phyloP scores from a whole-genome alignment of 2,329 filamentous ascomycete species.

The Aureobasidium melanogenum region DNA sequence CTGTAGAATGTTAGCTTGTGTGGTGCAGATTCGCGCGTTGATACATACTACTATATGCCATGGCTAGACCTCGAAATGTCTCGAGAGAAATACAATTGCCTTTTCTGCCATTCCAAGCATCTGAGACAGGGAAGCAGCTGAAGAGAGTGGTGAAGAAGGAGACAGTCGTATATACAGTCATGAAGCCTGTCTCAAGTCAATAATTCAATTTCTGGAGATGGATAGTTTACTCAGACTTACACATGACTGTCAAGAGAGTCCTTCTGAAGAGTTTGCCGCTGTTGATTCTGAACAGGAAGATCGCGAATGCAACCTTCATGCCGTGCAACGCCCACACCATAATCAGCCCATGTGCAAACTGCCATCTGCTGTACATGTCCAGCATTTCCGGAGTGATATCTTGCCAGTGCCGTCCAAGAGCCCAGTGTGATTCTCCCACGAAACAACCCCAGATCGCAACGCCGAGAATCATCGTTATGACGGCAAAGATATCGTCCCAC shows the following conservation, averaged over 20 bases:
- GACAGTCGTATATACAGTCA: constrained; percentile 33
- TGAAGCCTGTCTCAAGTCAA: constrained; percentile 28
- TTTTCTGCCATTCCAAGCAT: constrained; percentile 33
- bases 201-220: constrained; percentile 1
- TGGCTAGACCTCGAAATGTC: constrained; percentile 35
- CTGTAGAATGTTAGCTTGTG: constrained; percentile 14
- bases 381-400: constrained; percentile 23
- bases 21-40: constrained; percentile 13
- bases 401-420: constrained; percentile 38
- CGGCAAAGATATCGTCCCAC: constrained; percentile 41
- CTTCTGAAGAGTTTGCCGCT: constrained; percentile 30
- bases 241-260: constrained; percentile 35
- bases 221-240: constrained; percentile 22
- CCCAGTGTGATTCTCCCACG: constrained; percentile 35
- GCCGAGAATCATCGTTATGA: constrained; percentile 31
- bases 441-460: constrained; percentile 33
- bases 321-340: constrained; percentile 36
- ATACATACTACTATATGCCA: constrained; percentile 36
- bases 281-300: constrained; percentile 39
- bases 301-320: constrained; percentile 41
- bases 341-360: constrained; percentile 40
- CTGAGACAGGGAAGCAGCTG: constrained; percentile 37
- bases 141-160: constrained; percentile 41
- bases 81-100: constrained; percentile 36
- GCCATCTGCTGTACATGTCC: constrained; percentile 31